A percentile compares a stretch with the other conserved stretches of the same genome.
These are phyloP conservation scores for Amanita subjunquillea DNA, from an alignment of 768 basidiomycete genomes.

Conservation along the genomic window DNA sequence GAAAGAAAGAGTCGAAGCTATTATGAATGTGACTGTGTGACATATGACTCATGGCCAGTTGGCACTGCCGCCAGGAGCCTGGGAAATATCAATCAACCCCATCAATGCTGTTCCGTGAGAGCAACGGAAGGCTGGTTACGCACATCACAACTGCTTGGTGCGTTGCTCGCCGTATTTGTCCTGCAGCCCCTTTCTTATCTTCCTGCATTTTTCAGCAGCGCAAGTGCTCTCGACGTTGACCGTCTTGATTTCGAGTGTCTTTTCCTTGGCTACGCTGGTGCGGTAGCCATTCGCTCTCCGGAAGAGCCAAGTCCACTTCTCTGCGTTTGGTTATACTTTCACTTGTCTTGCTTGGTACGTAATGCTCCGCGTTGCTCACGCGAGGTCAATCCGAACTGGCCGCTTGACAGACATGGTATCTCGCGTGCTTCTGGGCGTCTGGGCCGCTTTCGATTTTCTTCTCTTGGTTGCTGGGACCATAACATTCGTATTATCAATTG, in stretches of 20 bases:
- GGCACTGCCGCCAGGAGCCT: neutral
- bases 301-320: constrained; percentile 28
- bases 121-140: too few species aligned
- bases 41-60: neutral
- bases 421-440: constrained; percentile 55
- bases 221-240: constrained; percentile 54
- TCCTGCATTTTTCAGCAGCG: constrained; percentile 31
- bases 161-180: constrained; percentile 14
- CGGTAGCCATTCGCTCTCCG: constrained; percentile 36
- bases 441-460: constrained; percentile 60
- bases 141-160: neutral
- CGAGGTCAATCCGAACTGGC: neutral
- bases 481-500: constrained; percentile 54
- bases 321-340: neutral
- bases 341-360: neutral
- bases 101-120: too few species aligned
- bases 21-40: neutral
- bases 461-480: constrained; percentile 64
- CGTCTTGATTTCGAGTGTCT: constrained; percentile 37
- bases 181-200: constrained; percentile 19
- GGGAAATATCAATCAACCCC: neutral
- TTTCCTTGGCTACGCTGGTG: constrained; percentile 27
- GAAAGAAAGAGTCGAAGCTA: neutral
- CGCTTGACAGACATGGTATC: constrained; percentile 49
- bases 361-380: neutral